phyloP scores from a whole-genome alignment of 306 rosid species.

The Trifolium repens region DNA sequence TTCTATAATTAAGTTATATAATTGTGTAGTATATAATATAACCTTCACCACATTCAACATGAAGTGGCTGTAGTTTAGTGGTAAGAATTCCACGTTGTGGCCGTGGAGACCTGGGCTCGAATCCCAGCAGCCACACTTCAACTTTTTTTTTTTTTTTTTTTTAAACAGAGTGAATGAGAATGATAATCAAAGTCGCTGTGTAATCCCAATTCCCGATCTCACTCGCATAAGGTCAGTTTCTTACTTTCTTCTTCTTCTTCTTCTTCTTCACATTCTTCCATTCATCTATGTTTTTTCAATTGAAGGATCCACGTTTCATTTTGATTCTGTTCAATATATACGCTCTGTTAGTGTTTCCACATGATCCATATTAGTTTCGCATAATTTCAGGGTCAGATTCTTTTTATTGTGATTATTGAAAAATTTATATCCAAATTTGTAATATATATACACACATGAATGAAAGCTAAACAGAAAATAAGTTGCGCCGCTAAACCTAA shows the following conservation, averaged over 20 bases:
- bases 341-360: background rate
- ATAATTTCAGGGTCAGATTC: too few relatives aligned
- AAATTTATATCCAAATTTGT: too few relatives aligned
- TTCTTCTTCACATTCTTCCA: background rate
- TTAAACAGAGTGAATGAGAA: background rate
- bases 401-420: too few relatives aligned
- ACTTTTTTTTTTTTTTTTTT: too few relatives aligned
- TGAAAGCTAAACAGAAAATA: too few relatives aligned
- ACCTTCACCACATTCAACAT: background rate
- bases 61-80: slow-evolving; percentile 57
- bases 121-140: slow-evolving; percentile 49
- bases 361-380: background rate
- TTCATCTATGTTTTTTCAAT: background rate
- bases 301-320: background rate
- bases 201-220: background rate
- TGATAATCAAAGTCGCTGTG: background rate
- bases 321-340: background rate
- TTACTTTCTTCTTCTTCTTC: background rate
- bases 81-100: slow-evolving; percentile 60
- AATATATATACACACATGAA: too few relatives aligned
- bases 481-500: too few relatives aligned
- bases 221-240: background rate
- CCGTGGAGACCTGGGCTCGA: slow-evolving; percentile 62
- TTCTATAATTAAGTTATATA: too few relatives aligned
- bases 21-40: too few relatives aligned